Conservation (phyloP, 305 asterid species). For the Fraxinus platypoda region DNA sequence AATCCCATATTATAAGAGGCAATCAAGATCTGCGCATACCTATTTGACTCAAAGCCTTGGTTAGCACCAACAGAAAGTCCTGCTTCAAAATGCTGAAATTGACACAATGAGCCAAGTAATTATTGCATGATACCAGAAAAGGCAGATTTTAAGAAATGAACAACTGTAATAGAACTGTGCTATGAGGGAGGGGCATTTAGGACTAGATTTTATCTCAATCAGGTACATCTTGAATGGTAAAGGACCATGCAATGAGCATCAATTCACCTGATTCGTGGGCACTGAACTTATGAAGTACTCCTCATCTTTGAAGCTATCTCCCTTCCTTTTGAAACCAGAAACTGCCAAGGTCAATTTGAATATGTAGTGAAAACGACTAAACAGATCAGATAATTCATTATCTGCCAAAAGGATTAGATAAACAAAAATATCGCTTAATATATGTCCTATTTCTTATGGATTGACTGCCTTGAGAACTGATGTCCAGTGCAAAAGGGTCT, state of each 20-base stretch:
- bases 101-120: conserved; percentile 15
- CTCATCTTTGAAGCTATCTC: conserved; percentile 76
- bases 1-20: conserved; percentile 10
- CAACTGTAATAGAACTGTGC: not conserved
- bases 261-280: conserved; percentile 78
- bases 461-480: not conserved
- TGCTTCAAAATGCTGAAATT: conserved; percentile 91
- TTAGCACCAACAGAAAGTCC: conserved; percentile 74
- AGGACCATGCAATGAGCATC: conserved; percentile 3
- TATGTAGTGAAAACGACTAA: conserved; percentile 7
- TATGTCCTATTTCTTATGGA: not conserved
- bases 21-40: conserved; percentile 55
- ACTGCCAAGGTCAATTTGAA: conserved; percentile 35
- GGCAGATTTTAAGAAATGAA: not conserved
- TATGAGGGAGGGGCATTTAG: not conserved
- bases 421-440: not conserved
- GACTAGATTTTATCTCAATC: not conserved
- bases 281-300: conserved; percentile 88
- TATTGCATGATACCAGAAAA: conserved; percentile 8
- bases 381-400: not conserved
- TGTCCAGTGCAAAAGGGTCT: not conserved
- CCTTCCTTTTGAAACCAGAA: conserved; percentile 84
- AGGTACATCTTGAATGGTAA: not conserved
- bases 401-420: conserved; percentile 3
- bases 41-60: conserved; percentile 70